phyloP scores from a whole-genome alignment of 345 rosid species.

The Xanthoceras sorbifolium region DNA sequence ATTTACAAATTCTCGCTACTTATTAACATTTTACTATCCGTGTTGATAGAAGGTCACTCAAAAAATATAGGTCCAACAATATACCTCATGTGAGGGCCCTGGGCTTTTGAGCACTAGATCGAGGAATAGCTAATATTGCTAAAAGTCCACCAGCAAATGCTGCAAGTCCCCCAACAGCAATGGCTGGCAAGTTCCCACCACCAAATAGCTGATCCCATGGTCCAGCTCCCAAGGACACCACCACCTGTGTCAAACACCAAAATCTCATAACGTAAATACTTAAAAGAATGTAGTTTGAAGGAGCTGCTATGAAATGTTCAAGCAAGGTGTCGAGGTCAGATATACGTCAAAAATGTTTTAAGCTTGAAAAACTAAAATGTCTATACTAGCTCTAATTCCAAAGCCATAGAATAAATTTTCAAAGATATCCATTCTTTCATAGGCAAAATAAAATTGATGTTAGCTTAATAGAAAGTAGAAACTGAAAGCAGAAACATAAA shows the following conservation, averaged over 20 bases:
- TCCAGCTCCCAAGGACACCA: conserved; percentile 80
- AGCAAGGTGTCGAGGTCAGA: background rate
- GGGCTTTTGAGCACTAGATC: conserved; percentile 65
- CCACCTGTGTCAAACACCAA: conserved; percentile 41
- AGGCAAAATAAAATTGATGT: background rate
- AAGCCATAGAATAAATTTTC: background rate
- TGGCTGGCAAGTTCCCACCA: conserved; percentile 80
- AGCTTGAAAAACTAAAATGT: background rate
- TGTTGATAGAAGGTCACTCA: conserved; percentile 13
- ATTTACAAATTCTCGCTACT: conserved; percentile 22
- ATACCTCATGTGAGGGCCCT: conserved; percentile 54
- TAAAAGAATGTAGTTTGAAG: conserved; percentile 6
- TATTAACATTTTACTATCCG: conserved; percentile 13
- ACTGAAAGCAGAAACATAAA: background rate
- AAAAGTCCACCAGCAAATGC: conserved; percentile 66
- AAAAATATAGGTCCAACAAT: conserved; percentile 30
- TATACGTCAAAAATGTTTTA: background rate
- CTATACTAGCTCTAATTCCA: background rate
- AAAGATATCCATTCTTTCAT: background rate
- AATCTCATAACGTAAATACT: conserved; percentile 9
- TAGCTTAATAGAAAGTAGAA: background rate
- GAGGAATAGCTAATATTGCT: conserved; percentile 84
- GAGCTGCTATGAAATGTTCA: background rate
- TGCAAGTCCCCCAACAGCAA: conserved; percentile 71
- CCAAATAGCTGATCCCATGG: conserved; percentile 84